These are phyloP conservation scores for Vigna mungo DNA, from an alignment of 306 rosid genomes.

Conservation along the genomic window DNA sequence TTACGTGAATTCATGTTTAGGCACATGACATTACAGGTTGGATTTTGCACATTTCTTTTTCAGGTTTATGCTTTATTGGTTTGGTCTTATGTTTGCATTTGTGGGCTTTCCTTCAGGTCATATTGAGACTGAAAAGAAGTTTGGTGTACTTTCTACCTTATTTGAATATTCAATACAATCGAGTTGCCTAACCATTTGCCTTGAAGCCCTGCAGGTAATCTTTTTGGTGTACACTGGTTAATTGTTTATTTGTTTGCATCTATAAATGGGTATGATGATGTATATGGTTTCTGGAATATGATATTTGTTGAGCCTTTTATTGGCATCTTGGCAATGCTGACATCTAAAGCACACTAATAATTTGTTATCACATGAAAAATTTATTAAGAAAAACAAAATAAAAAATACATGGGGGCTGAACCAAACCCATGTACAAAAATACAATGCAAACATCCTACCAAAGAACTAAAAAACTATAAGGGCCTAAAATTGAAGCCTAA, in stretches of 20 bases:
- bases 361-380: no score
- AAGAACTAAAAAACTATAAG: no score
- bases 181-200: slow-evolving; percentile 70
- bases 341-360: no score
- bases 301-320: neutral
- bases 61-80: neutral
- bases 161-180: slow-evolving; percentile 66
- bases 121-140: slow-evolving; percentile 56
- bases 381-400: no score
- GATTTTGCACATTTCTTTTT: neutral
- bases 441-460: no score
- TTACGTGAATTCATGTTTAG: neutral
- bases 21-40: slow-evolving; percentile 18
- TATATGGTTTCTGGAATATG: slow-evolving; percentile 25
- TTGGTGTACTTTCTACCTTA: slow-evolving; percentile 53
- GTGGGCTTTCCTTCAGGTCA: slow-evolving; percentile 53
- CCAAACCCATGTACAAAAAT: no score
- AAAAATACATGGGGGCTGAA: no score
- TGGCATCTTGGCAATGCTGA: no score
- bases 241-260: neutral
- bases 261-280: neutral
- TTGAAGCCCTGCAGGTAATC: slow-evolving; percentile 96
- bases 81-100: slow-evolving; percentile 36
- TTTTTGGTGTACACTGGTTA: slow-evolving; percentile 18
- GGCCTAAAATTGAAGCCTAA: neutral